phyloP scores from a whole-genome alignment of 148 eudicot genomes.

The Linanthus parryae region DNA sequence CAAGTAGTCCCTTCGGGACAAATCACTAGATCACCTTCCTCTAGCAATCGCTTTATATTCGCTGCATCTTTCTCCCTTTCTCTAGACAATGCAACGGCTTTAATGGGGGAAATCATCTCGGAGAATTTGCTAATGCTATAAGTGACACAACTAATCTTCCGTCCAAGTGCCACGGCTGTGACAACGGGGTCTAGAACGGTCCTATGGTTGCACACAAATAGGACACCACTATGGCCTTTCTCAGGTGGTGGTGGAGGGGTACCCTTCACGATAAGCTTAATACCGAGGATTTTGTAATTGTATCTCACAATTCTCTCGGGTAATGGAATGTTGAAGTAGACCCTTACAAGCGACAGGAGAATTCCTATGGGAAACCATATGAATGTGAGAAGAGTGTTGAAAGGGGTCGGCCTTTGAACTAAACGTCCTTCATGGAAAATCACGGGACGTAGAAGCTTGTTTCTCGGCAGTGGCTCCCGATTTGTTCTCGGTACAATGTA shows the following conservation, averaged over 20 bases:
- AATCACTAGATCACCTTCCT: constrained; percentile 58
- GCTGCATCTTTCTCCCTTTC: constrained; percentile 54
- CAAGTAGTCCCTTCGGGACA: constrained; percentile 86
- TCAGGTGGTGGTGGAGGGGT: constrained; percentile 54
- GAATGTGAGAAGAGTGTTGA: constrained; percentile 37
- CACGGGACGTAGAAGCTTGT: constrained; percentile 44
- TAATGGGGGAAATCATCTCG: constrained; percentile 51
- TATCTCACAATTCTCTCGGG: constrained; percentile 33
- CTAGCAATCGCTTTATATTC: constrained; percentile 33
- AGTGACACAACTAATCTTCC: constrained; percentile 49
- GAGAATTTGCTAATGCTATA: constrained; percentile 60
- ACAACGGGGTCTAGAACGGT: constrained; percentile 50
- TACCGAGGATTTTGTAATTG: constrained; percentile 42
- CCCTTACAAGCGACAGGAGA: constrained; percentile 33
- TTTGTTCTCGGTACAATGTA: constrained; percentile 45
- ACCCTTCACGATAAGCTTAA: constrained; percentile 46
- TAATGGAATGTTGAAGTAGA: constrained; percentile 34
- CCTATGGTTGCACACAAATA: constrained; percentile 58
- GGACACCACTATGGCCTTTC: constrained; percentile 32
- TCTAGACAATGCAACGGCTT: constrained; percentile 56
- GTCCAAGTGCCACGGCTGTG: constrained; percentile 39
- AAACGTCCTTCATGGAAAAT: constrained; percentile 63
- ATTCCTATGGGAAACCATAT: constrained; percentile 57
- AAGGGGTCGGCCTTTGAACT: constrained; percentile 51
- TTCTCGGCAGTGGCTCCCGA: constrained; percentile 35